Percentiles rank a stretch among this genome's conserved stretches.
Evolutionary conservation across 371 early-diverging fungal genomes (phyloP).

Genomic region (Coemansia linderi): DNA sequence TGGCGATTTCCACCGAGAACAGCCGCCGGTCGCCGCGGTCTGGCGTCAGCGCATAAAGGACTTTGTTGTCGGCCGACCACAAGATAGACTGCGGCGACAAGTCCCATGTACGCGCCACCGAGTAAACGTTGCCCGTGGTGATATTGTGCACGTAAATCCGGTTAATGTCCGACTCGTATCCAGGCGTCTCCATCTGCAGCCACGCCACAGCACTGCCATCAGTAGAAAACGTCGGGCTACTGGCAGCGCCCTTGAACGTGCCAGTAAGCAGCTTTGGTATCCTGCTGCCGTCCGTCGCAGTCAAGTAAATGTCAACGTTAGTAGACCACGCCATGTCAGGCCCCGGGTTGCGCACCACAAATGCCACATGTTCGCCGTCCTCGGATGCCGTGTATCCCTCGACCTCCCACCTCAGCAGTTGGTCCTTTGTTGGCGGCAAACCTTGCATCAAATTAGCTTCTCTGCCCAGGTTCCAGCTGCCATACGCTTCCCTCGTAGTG

Average conservation of each 20-base stretch:
- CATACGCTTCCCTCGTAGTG: background rate
- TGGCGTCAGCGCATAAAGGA: conserved; percentile 60
- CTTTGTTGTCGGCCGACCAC: conserved; percentile 60
- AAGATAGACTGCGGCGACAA: conserved; percentile 61
- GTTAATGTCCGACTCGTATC: conserved; percentile 78
- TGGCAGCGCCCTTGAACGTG: conserved; percentile 58
- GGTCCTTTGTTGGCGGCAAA: conserved; percentile 15
- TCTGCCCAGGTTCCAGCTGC: background rate
- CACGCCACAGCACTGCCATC: conserved; percentile 69
- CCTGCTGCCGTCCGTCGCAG: conserved; percentile 24
- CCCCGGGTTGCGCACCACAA: conserved; percentile 63
- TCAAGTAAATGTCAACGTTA: conserved; percentile 60
- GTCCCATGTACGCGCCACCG: conserved; percentile 66
- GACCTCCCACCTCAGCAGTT: conserved; percentile 25
- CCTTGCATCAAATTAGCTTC: conserved; percentile 19
- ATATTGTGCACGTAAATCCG: conserved; percentile 65
- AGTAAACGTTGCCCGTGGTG: conserved; percentile 29
- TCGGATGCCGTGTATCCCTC: conserved; percentile 32
- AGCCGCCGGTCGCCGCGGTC: conserved; percentile 56
- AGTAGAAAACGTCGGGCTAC: conserved; percentile 65
- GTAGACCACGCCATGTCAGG: conserved; percentile 74
- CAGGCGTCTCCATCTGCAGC: conserved; percentile 72
- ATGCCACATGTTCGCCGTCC: conserved; percentile 63
- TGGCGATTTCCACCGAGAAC: conserved; percentile 7
- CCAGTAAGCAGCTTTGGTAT: conserved; percentile 39